Evolutionary conservation across 2,329 filamentous ascomycete genomes (phyloP).

Genomic region (Beauveria sp.): DNA sequence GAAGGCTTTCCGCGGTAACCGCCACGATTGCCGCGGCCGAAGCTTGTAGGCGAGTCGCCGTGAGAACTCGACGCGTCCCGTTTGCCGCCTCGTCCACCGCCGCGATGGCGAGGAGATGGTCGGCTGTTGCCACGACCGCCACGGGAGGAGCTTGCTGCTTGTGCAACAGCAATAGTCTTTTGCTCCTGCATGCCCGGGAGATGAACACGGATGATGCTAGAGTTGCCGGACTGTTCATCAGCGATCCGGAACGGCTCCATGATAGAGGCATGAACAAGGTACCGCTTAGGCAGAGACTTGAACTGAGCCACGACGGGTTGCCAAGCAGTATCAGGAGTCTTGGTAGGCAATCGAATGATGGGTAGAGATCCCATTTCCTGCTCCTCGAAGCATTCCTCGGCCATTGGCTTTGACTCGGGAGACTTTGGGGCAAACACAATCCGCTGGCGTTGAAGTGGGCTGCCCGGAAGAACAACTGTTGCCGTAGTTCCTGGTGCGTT

Average conservation of each 20-base stretch:
- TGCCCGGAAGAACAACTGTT: constrained; percentile 60
- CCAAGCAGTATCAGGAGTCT: constrained; percentile 56
- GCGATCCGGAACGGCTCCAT: constrained; percentile 29
- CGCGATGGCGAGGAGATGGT: constrained; percentile 24
- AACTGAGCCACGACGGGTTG: constrained; percentile 46
- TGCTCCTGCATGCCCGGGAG: constrained; percentile 35
- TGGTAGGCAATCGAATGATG: constrained; percentile 57
- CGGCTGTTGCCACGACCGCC: constrained; percentile 23
- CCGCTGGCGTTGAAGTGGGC: not conserved
- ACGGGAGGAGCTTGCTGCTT: constrained; percentile 23
- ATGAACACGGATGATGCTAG: constrained; percentile 30
- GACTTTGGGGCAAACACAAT: not conserved
- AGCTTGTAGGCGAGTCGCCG: constrained; percentile 17
- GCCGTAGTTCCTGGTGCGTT: constrained; percentile 41
- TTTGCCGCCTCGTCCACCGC: constrained; percentile 25
- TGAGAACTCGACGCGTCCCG: constrained; percentile 25
- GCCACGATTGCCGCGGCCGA: constrained; percentile 30
- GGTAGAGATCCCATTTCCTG: constrained; percentile 75
- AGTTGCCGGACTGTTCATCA: constrained; percentile 26
- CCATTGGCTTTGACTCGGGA: constrained; percentile 54
- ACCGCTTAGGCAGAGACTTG: constrained; percentile 47
- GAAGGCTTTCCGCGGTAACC: constrained; percentile 32
- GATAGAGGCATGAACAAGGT: constrained; percentile 33
- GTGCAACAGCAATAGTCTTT: constrained; percentile 31
- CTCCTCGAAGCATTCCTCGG: constrained; percentile 74